Conservation (phyloP, 345 rosid species). For the Linum usitatissimum region DNA sequence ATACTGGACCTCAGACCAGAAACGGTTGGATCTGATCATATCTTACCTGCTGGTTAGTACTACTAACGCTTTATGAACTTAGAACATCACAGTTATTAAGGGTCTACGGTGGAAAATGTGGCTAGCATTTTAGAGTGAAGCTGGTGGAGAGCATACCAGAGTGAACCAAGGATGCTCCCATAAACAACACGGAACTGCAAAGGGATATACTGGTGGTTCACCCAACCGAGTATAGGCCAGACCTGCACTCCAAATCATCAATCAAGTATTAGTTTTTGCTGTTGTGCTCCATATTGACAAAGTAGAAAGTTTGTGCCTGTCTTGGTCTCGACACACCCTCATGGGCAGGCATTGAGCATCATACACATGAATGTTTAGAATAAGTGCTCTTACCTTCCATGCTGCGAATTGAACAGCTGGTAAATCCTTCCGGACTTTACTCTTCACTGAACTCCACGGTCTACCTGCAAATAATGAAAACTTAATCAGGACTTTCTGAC, state of each 20-base stretch:
- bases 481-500: too few relatives aligned
- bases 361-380: too few relatives aligned
- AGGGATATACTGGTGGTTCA: conserved; percentile 74
- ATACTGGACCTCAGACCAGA: too few relatives aligned
- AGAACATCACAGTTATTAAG: too few relatives aligned
- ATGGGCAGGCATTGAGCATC: too few relatives aligned
- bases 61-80: too few relatives aligned
- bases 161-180: conserved; percentile 52
- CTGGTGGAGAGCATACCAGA: conserved; percentile 46
- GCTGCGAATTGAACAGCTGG: conserved; percentile 67
- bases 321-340: neutral
- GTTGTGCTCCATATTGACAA: too few relatives aligned
- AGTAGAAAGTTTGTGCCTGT: neutral
- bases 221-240: conserved; percentile 85
- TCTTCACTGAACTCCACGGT: conserved; percentile 57
- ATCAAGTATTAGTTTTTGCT: neutral
- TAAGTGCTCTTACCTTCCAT: conserved; percentile 53
- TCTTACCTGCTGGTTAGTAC: too few relatives aligned
- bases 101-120: too few relatives aligned
- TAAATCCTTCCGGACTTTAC: conserved; percentile 55
- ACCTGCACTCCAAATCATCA: conserved; percentile 41
- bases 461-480: conserved; percentile 39
- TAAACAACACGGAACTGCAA: conserved; percentile 71
- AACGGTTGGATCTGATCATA: too few relatives aligned
- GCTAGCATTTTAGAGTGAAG: too few relatives aligned